Evolutionary conservation across 2,329 filamentous ascomycete species (phyloP).

Genomic region (Hymenoscyphus infarciens): DNA sequence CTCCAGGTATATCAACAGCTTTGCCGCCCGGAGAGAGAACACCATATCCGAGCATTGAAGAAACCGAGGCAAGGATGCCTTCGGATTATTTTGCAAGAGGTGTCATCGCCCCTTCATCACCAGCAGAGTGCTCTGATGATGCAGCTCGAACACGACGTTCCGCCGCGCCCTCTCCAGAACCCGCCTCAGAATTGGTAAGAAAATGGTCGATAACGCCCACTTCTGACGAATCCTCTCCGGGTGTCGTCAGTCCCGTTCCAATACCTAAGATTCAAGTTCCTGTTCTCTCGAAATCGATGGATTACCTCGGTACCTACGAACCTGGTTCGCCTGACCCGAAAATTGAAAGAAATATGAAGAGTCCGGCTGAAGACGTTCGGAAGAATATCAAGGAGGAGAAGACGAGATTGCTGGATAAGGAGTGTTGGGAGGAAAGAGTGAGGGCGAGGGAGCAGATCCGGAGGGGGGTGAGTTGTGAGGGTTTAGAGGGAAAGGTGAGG

Average conservation of each 20-base stretch:
- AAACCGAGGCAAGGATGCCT: neutral
- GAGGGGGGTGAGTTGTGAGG: neutral
- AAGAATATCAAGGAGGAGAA: neutral
- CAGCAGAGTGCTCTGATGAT: neutral
- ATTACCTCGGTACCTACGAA: conserved; percentile 24
- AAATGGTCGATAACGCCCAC: neutral
- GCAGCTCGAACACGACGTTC: neutral
- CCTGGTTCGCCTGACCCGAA: conserved; percentile 4
- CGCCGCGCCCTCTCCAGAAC: neutral
- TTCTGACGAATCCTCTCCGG: neutral
- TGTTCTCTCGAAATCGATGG: conserved; percentile 13
- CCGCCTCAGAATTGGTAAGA: neutral
- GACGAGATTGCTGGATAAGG: neutral
- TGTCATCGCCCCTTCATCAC: conserved; percentile 1
- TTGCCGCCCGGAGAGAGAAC: conserved; percentile 16
- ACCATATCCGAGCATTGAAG: conserved; percentile 17
- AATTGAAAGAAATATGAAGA: neutral
- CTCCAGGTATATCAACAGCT: conserved; percentile 7
- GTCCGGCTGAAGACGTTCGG: neutral
- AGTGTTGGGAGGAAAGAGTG: neutral
- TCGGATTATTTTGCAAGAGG: neutral
- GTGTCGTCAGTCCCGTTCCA: neutral
- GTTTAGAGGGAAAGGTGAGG: conserved; percentile 1
- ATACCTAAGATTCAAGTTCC: neutral
- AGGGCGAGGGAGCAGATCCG: neutral